Evolutionary conservation across 225 moss, liverwort and hornwort species (phyloP).

Genomic region (Pseudisothecium myosuroides): DNA sequence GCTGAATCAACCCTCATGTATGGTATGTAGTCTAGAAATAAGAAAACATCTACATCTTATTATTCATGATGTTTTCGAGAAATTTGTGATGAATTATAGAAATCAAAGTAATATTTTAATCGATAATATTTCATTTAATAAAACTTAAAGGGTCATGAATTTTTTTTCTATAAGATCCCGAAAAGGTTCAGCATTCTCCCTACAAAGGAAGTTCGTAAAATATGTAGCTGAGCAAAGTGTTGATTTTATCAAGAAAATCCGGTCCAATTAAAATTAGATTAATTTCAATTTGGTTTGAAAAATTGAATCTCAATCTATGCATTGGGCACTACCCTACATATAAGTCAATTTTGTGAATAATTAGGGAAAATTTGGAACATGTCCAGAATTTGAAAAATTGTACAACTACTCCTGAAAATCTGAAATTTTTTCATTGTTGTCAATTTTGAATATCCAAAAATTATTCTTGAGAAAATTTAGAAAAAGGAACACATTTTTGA

Average conservation of each 20-base stretch:
- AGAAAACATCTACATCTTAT: not conserved
- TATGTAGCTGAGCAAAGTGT: not conserved
- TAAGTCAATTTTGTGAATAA: too few species aligned
- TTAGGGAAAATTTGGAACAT: too few species aligned
- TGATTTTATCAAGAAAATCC: not conserved
- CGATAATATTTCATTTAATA: not conserved
- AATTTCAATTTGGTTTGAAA: not conserved
- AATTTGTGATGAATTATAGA: too few species aligned
- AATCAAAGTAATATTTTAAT: fast-evolving
- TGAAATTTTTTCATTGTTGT: too few species aligned
- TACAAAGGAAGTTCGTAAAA: not conserved
- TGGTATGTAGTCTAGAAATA: fast-evolving
- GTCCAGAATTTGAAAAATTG: too few species aligned
- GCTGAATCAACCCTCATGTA: fast-evolving
- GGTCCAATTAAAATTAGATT: not conserved
- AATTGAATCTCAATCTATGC: too few species aligned
- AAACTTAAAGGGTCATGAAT: too few species aligned
- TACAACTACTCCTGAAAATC: too few species aligned
- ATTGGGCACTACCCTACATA: not conserved
- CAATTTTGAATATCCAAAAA: too few species aligned
- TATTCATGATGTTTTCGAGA: not conserved
- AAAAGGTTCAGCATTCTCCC: not conserved
- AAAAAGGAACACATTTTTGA: too few species aligned
- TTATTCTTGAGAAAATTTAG: too few species aligned
- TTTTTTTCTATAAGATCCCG: not conserved